A percentile compares a stretch with the other conserved stretches of the same genome.
Evolutionary conservation across 2,329 filamentous ascomycete genomes (phyloP).

Genomic region (Fusarium sp.): DNA sequence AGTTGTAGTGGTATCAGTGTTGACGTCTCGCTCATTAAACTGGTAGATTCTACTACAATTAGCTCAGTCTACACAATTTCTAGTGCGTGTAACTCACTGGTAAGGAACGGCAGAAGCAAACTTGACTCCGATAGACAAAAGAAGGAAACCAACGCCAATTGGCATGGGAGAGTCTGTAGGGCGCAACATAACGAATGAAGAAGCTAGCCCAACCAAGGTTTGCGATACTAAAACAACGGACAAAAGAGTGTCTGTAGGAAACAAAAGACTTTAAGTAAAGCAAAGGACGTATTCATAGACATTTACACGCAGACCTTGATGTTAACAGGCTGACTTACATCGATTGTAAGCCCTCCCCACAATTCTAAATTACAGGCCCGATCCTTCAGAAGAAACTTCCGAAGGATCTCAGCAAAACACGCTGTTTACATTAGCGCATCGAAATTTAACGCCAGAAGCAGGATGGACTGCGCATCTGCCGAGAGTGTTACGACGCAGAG

Average conservation of each 20-base stretch:
- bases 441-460: background rate
- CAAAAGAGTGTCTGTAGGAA: background rate
- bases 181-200: constrained; percentile 24
- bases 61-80: too few species aligned
- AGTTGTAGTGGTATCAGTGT: background rate
- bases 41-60: background rate
- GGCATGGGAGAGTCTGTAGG: constrained; percentile 8
- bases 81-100: background rate
- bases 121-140: constrained; percentile 9
- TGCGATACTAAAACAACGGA: background rate
- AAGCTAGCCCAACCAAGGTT: constrained; percentile 6
- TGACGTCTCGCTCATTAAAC: background rate
- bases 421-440: background rate
- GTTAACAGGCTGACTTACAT: background rate
- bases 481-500: background rate
- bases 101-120: constrained; percentile 11
- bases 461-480: background rate
- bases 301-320: too few species aligned
- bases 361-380: background rate
- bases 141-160: constrained; percentile 11
- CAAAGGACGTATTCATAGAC: background rate
- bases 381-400: background rate
- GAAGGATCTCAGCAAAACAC: background rate
- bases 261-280: constrained; percentile 21
- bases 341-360: background rate